phyloP scores from a whole-genome alignment of 331 rosid species.

The Rosa hybrid region DNA sequence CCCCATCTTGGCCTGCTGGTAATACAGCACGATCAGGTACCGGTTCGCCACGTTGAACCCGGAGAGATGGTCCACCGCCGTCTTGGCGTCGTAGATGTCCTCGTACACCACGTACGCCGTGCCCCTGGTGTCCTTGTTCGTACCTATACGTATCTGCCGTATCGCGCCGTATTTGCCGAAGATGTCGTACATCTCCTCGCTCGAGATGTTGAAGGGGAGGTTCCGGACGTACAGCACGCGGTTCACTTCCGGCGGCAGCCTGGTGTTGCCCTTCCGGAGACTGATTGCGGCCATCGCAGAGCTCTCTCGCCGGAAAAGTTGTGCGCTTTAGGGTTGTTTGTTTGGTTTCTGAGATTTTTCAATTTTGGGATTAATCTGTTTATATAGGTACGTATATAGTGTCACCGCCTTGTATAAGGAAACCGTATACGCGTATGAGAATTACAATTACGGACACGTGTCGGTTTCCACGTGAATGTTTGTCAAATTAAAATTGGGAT shows the following conservation, averaged over 20 bases:
- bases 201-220: constrained; percentile 90
- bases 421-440: not conserved
- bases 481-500: too few species aligned
- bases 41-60: constrained; percentile 98
- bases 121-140: constrained; percentile 93
- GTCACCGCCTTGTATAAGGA: not conserved
- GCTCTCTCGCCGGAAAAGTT: not conserved
- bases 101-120: constrained; percentile 98
- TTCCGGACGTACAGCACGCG: constrained; percentile 85
- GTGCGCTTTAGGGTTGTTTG: not conserved
- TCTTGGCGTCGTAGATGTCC: constrained; percentile 96
- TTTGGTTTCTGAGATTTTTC: not conserved
- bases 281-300: constrained; percentile 73
- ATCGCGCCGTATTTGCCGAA: constrained; percentile 98
- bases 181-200: constrained; percentile 99
- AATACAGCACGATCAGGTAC: constrained; percentile 84
- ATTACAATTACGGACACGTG: not conserved
- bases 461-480: too few species aligned
- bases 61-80: constrained; percentile 97
- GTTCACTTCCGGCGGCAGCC: constrained; percentile 96
- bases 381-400: not conserved
- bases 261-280: constrained; percentile 84
- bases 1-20: constrained; percentile 97
- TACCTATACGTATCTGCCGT: constrained; percentile 90
- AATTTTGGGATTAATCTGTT: not conserved